Conservation (phyloP, 192 early-diverging fungal species). For the Spizellomyces punctatus region DNA sequence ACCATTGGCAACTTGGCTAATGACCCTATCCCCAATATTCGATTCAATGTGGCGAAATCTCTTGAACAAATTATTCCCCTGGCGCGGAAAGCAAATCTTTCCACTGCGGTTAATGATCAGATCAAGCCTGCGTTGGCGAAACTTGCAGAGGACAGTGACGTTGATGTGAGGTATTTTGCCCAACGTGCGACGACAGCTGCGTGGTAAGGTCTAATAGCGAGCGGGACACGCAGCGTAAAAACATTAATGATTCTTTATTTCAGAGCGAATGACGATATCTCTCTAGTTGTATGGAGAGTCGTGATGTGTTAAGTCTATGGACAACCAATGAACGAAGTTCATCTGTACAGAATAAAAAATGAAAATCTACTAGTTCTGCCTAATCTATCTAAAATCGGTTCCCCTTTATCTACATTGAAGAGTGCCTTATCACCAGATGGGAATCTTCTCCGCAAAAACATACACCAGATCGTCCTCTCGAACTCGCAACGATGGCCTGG, state of each 20-base stretch:
- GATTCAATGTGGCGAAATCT: constrained; percentile 98
- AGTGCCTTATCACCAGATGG: not conserved
- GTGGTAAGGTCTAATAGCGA: not conserved
- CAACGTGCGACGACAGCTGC: constrained; percentile 55
- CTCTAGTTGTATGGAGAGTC: not conserved
- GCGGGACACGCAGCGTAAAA: too few species aligned
- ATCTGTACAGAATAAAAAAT: not conserved
- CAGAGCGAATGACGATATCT: not conserved
- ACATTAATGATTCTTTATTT: too few species aligned
- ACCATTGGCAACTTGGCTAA: constrained; percentile 78
- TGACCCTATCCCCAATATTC: constrained; percentile 98
- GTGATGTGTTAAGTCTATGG: not conserved
- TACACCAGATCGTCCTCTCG: constrained; percentile 63
- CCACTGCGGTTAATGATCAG: constrained; percentile 60
- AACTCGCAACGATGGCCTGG: constrained; percentile 47
- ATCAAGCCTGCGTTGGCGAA: constrained; percentile 83
- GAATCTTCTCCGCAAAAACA: constrained; percentile 39
- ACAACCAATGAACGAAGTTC: not conserved
- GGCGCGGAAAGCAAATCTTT: constrained; percentile 67
- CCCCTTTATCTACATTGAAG: not conserved
- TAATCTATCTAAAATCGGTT: too few species aligned
- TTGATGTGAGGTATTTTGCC: constrained; percentile 94
- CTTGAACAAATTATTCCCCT: constrained; percentile 82
- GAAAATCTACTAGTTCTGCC: too few species aligned
- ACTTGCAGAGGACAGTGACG: constrained; percentile 86